Evolutionary conservation across 108 stramenopile species (phyloP).

Genomic region (Parmales sp.): DNA sequence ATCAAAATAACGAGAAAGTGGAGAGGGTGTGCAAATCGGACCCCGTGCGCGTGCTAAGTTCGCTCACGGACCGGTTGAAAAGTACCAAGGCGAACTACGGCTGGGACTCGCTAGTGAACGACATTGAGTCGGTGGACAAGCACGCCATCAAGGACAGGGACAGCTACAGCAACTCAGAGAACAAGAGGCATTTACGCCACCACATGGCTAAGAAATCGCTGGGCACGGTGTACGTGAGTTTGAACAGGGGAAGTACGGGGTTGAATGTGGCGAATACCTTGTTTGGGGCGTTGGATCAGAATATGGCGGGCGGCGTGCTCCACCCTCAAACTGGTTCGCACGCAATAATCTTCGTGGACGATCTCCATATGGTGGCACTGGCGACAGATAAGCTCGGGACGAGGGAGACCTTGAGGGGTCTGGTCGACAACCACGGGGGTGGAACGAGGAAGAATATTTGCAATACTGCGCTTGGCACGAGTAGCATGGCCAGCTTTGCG

Average conservation of each 20-base stretch:
- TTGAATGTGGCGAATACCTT: neutral
- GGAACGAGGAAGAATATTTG: neutral
- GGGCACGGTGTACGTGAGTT: neutral
- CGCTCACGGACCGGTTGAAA: neutral
- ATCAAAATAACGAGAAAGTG: too few species aligned
- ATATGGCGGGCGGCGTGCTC: neutral
- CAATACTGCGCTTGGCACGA: neutral
- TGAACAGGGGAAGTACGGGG: neutral
- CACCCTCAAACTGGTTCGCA: neutral
- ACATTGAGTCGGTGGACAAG: neutral
- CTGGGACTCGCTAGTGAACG: constrained; percentile 1
- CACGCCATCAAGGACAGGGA: neutral
- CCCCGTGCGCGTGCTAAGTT: neutral
- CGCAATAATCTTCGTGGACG: neutral
- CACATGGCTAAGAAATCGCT: neutral
- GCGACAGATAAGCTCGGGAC: too few species aligned
- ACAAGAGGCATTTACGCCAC: neutral
- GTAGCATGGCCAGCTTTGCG: neutral
- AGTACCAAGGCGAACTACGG: constrained; percentile 4
- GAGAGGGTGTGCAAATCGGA: neutral
- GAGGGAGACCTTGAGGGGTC: neutral
- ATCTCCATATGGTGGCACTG: neutral
- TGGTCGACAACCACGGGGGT: neutral
- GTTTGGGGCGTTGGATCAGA: neutral
- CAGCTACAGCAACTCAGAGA: neutral